Base-by-base conservation (phyloP, 768 basidiomycete species). In the Kondoa malvinella region DNA sequence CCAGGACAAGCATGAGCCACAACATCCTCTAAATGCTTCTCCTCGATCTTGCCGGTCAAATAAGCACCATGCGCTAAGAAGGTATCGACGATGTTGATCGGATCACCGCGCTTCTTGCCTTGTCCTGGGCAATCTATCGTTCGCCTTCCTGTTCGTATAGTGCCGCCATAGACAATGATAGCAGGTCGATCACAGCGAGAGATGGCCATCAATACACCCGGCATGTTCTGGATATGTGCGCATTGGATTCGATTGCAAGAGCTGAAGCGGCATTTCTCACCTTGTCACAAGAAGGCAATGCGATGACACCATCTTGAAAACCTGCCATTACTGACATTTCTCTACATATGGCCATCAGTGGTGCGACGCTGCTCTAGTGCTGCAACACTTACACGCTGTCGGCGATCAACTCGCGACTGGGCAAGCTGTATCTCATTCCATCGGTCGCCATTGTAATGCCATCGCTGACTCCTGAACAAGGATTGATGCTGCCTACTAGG, bases 371-470 rank as follows among this genome's bases (percentile, higher is more conserved):
- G n/a, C n/a, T n/a, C n/a, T n/a, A n/a, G n/a, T n/a, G n/a, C n/a
- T n/a, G n/a, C n/a, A n/a, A n/a, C n/a, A n/a, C n/a, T n/a, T n/a
- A n/a, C 68, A 91, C 85, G 16, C 88, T 89, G 74, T 91, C 89
- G 17, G 90, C 89, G 68, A 92, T 92, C 64, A 92, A 77, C 75
- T 92, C 89, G 62, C 89, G 86, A 79, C 83, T 87, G 15, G 89
- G 89, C 56, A 92, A 80, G 57, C 87, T 88, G 71, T 33, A 71
- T 12, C 62, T 66, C 81, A 74, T 79, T 84, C 88, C 88, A 27
- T 88, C 86, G 30, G 87, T 89, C 30, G 87, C 87, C 88, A 90
- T 89, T 16, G 89, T 89, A 60, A 91, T 91, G 21, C 85, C 89
- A 76, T 91, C 89, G 72, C 87, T 86, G 26, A 57, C 34, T 17